Base-by-base conservation (phyloP, 176 grass and related monocot genomes). In the Avena sativa region DNA sequence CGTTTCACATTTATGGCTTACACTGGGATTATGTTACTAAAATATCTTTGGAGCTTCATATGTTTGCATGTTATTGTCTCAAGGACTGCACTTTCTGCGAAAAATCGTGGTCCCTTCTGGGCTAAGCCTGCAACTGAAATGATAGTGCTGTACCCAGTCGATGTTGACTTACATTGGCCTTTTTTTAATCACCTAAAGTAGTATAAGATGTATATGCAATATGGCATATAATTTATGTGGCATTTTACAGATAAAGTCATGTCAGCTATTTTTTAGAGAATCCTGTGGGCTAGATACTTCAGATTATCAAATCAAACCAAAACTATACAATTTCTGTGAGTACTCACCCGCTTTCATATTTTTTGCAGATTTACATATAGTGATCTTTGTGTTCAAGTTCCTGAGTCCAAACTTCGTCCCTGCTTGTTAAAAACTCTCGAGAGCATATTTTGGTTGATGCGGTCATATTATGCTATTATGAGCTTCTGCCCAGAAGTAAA, bases 281-380 rank as follows among this genome's bases (percentile, higher is more conserved):
- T 78, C 13, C 12, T 76, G 60, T 55, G 46, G 28, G 46, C 26
- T 85, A 67, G 83, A 53, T 78, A 53, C 60, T 78, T 38, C 12
- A 67, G 30, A 17, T 67, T 36, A 67, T 36, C 64, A 53, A 76
- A 49, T 52, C 61, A 58, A 69, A 51, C 16, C 72, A 71, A 82
- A 26, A 62, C 13, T 23, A 48, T 81, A 58, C 8, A 50, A 71
- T 8, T 72, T 86, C 61, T 78, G 21, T 17, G n/a, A 88, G 38
- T 67, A 81, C 51, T 84, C 59, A 69, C 40, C 59, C 3, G 77
- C 61, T 81, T 70, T 74, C 40, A 43, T 87, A 51, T 87, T 86
- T 81, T 62, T 48, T 92, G 76, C 93, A 98, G 97, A 91, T 93
- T 99, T 87, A 99, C 97, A 69, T 99, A 96, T 76, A 99, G 94